Evolutionary conservation across 768 basidiomycete species (phyloP).

Genomic region (Kwoniella europaea): DNA sequence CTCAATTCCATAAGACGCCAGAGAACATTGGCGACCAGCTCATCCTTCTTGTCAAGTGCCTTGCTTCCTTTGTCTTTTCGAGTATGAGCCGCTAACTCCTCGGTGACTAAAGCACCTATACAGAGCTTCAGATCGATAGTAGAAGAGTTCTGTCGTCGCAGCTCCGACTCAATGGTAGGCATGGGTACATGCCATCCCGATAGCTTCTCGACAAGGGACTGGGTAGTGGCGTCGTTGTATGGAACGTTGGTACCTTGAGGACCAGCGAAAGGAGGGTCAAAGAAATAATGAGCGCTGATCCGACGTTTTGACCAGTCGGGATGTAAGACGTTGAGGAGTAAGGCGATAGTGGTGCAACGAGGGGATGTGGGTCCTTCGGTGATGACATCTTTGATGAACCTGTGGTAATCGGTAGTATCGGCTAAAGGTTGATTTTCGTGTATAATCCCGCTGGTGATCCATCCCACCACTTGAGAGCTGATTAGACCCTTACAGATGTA

Average conservation of each 20-base stretch:
- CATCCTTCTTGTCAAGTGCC: slow-evolving; percentile 94
- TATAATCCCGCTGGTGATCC: slow-evolving; percentile 85
- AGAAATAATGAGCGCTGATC: slow-evolving; percentile 63
- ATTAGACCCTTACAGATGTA: slow-evolving; percentile 92
- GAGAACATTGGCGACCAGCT: slow-evolving; percentile 95
- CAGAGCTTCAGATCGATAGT: slow-evolving; percentile 96
- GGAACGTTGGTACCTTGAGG: slow-evolving; percentile 66
- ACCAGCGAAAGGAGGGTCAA: slow-evolving; percentile 71
- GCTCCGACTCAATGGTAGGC: slow-evolving; percentile 84
- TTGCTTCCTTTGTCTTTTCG: slow-evolving; percentile 58
- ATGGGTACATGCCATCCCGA: slow-evolving; percentile 87
- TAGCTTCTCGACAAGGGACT: slow-evolving; percentile 84
- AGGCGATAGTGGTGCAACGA: slow-evolving; percentile 83
- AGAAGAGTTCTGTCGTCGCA: slow-evolving; percentile 94
- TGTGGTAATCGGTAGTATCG: slow-evolving; percentile 89
- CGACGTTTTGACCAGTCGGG: slow-evolving; percentile 78
- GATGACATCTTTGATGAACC: slow-evolving; percentile 93
- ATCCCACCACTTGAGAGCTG: slow-evolving; percentile 87
- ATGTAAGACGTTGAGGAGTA: slow-evolving; percentile 80
- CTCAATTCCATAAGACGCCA: slow-evolving; percentile 97
- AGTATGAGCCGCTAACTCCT: slow-evolving; percentile 80
- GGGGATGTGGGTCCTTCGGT: slow-evolving; percentile 94
- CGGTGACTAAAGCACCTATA: slow-evolving; percentile 83
- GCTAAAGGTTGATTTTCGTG: slow-evolving; percentile 84
- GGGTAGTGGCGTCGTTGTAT: slow-evolving; percentile 78